Evolutionary conservation across 805 yeast species (phyloP), one percentile per base, ranked within the genome.

Genomic region (Candida bentonensis): DNA sequence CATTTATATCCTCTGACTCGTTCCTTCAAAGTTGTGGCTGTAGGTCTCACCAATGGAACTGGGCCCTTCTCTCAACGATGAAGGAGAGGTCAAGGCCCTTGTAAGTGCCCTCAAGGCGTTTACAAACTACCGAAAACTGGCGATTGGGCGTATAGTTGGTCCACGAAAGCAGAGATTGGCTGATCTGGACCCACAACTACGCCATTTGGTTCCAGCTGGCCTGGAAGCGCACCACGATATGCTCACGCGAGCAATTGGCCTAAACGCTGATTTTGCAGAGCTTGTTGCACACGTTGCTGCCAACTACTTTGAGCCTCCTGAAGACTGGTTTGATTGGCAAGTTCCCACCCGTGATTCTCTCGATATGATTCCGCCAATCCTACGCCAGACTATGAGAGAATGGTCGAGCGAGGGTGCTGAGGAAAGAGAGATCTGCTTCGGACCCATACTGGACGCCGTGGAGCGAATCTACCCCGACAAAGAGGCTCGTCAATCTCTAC

Each of bases 361-460:
- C 20, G 80, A 74, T 43, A 79, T 79, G 58, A 80, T 78, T 3
- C 57, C 72, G 40, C 66, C 78, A 1, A 64, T 77, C 0, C 55
- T 82, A 51, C 62, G 74, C 39, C 96, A 89, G 61, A 71, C 73
- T 47, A 73, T 78, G 7, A 65, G 96, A 43, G 96, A 89, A 57
- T 89, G 96, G 95, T 65, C 79, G 2, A 49, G 50, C 0, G 60
- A 59, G 15, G 84, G 79, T 7, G 63, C 58, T 2, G 53, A 49
- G 2, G 95, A 83, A 56, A 59, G 82, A 1, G 48, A 56, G 4
- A 82, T 84, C 2, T 57, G 84, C 40, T 53, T 75, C 36, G 60
- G 69, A 0, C 82, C 74, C 48, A 69, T 86, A 15, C 52, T 56
- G 1, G 41, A 50, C 0, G 75, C 75, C 36, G 57, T 83, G 21